phyloP scores from a whole-genome alignment of 495 filamentous ascomycete species.

The Trichoderma erinaceum region DNA sequence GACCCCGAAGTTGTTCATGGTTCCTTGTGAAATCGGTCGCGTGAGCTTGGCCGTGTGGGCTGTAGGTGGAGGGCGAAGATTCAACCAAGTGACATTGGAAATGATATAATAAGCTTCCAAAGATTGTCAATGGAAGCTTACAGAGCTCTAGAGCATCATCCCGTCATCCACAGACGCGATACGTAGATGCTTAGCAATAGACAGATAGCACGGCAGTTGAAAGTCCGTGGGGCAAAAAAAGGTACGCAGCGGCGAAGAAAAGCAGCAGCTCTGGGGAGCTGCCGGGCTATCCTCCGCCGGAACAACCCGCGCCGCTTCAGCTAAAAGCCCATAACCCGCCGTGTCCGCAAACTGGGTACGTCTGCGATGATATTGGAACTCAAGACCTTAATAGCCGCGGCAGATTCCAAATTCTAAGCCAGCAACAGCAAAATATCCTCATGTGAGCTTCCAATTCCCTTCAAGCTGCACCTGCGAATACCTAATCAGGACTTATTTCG shows the following conservation, averaged over 20 bases:
- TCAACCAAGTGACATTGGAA: not conserved
- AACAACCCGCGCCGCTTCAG: not conserved
- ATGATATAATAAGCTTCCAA: not conserved
- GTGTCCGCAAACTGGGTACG: not conserved
- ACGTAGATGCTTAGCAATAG: not conserved
- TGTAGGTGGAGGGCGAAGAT: not conserved
- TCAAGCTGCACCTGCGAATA: not conserved
- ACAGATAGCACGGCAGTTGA: not conserved
- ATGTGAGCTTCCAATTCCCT: slow-evolving; percentile 4
- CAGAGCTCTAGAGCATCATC: not conserved
- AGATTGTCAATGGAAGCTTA: not conserved
- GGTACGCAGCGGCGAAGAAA: not conserved
- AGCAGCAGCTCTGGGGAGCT: not conserved
- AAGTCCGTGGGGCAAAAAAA: slow-evolving; percentile 2
- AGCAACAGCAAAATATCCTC: not conserved
- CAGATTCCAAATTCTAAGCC: not conserved
- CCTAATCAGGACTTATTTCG: not conserved
- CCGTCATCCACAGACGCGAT: not conserved
- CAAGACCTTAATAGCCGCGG: not conserved
- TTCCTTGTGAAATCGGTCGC: not conserved
- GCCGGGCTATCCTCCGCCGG: slow-evolving; percentile 1
- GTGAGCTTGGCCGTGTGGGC: not conserved
- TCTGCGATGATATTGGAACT: not conserved
- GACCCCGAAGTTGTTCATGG: slow-evolving; percentile 55
- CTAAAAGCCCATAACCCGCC: slow-evolving; percentile 1